These are phyloP conservation scores for Thelonectria rubi DNA, from an alignment of 2,329 filamentous ascomycete species.

Conservation along the genomic window DNA sequence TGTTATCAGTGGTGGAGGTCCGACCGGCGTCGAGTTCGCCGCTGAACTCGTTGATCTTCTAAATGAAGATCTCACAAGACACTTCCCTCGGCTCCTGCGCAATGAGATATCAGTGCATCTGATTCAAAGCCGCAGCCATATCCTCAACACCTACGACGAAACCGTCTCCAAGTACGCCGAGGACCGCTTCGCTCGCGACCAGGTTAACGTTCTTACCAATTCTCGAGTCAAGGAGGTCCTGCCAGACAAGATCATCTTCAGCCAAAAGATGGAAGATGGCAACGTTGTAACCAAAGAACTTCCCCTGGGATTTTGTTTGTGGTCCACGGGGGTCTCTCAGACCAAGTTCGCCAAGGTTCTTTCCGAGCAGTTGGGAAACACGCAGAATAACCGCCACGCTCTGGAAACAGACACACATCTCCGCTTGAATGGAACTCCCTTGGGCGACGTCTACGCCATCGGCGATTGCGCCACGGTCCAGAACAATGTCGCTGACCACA, in stretches of 20 bases:
- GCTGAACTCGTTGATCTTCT: constrained; percentile 95
- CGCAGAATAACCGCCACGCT: constrained; percentile 88
- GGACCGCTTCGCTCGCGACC: constrained; percentile 87
- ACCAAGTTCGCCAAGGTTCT: constrained; percentile 81
- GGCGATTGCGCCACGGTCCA: constrained; percentile 97
- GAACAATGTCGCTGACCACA: constrained; percentile 93
- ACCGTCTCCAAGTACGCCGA: constrained; percentile 92
- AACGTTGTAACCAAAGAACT: constrained; percentile 87
- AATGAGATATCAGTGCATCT: constrained; percentile 98
- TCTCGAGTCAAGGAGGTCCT: constrained; percentile 90
- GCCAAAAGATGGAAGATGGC: constrained; percentile 79
- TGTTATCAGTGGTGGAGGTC: constrained; percentile 93
- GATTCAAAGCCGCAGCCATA: constrained; percentile 93
- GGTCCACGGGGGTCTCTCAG: constrained; percentile 95
- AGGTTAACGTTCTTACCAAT: constrained; percentile 91
- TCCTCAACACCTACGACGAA: constrained; percentile 98
- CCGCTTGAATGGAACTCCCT: constrained; percentile 84
- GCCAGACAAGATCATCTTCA: constrained; percentile 86
- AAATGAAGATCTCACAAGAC: constrained; percentile 87
- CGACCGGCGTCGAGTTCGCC: constrained; percentile 97
- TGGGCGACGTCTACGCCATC: constrained; percentile 96
- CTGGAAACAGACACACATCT: constrained; percentile 95
- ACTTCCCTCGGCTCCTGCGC: constrained; percentile 89
- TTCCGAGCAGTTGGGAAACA: constrained; percentile 76
- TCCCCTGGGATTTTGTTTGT: constrained; percentile 94